phyloP scores from a whole-genome alignment of 306 rosid species.

The Casuarina equisetifolia region DNA sequence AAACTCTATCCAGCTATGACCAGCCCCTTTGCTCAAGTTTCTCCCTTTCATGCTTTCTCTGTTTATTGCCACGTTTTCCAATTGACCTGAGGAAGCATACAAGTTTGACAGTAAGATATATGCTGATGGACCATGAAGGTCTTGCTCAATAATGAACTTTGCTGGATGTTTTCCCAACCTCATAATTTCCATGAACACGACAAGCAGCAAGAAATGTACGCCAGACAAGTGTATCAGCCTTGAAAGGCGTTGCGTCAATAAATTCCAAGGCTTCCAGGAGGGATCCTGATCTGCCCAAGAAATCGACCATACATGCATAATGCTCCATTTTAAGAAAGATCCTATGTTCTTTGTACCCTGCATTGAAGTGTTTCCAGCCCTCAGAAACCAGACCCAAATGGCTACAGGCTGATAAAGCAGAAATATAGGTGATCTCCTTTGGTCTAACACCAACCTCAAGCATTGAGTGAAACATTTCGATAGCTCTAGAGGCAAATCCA shows the following conservation, averaged over 20 bases:
- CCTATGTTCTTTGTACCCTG: conserved; percentile 46
- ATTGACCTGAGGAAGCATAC: conserved; percentile 52
- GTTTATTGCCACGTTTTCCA: conserved; percentile 56
- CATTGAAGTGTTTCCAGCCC: conserved; percentile 59
- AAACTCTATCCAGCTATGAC: conserved; percentile 65
- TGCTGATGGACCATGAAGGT: conserved; percentile 59
- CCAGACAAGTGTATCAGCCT: conserved; percentile 62
- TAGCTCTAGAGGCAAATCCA: conserved; percentile 52
- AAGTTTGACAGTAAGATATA: conserved; percentile 60
- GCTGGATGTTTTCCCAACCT: conserved; percentile 62
- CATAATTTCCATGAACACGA: conserved; percentile 49
- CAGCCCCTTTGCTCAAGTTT: conserved; percentile 55
- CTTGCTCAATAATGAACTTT: conserved; percentile 54
- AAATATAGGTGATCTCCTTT: conserved; percentile 60
- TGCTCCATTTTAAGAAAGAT: conserved; percentile 63
- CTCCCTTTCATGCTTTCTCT: conserved; percentile 56
- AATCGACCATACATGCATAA: conserved; percentile 67
- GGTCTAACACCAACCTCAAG: conserved; percentile 53
- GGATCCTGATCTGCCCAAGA: conserved; percentile 63
- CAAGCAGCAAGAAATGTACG: conserved; percentile 73
- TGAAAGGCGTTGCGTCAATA: conserved; percentile 54
- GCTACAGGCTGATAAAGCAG: conserved; percentile 71
- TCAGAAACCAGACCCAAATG: conserved; percentile 55
- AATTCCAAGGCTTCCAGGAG: conserved; percentile 55
- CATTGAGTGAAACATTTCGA: conserved; percentile 59